A percentile compares a stretch with the other conserved stretches of the same genome.
Evolutionary conservation across 2,329 filamentous ascomycete species (phyloP).

Genomic region (Fusarium pseudonygamai): DNA sequence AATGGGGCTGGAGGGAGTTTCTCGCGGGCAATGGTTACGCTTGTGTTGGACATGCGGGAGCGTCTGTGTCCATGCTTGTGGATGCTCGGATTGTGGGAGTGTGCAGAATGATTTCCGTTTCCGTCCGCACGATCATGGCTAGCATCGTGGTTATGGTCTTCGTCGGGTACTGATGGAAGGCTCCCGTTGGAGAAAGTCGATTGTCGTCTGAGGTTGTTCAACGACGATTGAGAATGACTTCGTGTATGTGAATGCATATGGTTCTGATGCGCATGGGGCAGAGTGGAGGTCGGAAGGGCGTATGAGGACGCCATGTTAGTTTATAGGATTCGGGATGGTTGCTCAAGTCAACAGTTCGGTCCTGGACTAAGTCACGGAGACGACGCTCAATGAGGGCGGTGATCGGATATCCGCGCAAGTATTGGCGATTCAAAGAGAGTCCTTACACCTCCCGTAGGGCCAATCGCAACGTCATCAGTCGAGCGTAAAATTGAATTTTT

Average conservation of each 20-base stretch:
- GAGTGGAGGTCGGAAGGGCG: conserved; percentile 60
- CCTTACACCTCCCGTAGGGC: conserved; percentile 28
- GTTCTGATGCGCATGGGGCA: conserved; percentile 59
- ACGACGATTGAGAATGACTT: conserved; percentile 51
- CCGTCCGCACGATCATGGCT: conserved; percentile 33
- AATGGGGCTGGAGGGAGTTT: conserved; percentile 47
- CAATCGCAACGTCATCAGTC: conserved; percentile 43
- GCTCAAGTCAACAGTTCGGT: conserved; percentile 10
- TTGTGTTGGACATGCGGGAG: conserved; percentile 47
- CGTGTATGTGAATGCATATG: conserved; percentile 53
- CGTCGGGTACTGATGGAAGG: conserved; percentile 46
- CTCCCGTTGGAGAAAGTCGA: conserved; percentile 48
- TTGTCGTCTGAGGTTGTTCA: conserved; percentile 50
- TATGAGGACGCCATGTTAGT: conserved; percentile 62
- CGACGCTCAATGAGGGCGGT: conserved; percentile 6
- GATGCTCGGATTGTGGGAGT: conserved; percentile 39
- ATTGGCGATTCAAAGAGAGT: conserved; percentile 30
- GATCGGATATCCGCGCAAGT: conserved; percentile 34
- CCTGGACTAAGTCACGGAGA: background rate
- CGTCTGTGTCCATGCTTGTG: conserved; percentile 44
- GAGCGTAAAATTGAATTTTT: conserved; percentile 10
- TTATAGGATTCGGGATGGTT: background rate
- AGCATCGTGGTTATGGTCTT: conserved; percentile 45
- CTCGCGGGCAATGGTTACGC: conserved; percentile 42
- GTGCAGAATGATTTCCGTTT: conserved; percentile 35